phyloP scores from a whole-genome alignment of 1,139 yeast species.

The Meyerozyma guilliermondii region DNA sequence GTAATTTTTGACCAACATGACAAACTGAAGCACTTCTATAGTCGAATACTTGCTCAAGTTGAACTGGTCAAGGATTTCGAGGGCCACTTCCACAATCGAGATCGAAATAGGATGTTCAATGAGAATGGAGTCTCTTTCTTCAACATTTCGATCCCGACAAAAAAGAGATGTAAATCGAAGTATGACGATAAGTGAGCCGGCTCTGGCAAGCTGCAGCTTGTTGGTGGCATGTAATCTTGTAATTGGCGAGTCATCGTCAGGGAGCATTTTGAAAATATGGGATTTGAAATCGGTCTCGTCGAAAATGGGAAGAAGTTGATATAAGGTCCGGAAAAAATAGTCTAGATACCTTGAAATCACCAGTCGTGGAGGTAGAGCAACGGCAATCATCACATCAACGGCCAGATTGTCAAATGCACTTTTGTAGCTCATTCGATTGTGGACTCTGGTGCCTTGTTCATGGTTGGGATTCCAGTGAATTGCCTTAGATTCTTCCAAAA shows the following conservation, averaged over 20 bases:
- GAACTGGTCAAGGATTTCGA: background rate
- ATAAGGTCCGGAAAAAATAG: background rate
- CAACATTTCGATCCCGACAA: background rate
- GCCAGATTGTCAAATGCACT: background rate
- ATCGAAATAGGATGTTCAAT: background rate
- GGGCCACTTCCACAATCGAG: background rate
- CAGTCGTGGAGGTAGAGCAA: background rate
- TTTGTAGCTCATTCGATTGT: background rate
- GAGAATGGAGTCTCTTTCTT: background rate
- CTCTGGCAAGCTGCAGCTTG: background rate
- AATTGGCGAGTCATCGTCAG: background rate
- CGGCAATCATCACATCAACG: background rate
- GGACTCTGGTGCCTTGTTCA: background rate
- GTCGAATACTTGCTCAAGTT: background rate
- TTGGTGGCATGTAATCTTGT: background rate
- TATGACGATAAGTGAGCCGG: background rate
- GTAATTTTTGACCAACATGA: background rate
- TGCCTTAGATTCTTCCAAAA: background rate
- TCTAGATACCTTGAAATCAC: background rate
- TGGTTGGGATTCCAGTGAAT: background rate
- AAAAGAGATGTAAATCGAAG: background rate
- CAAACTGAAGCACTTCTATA: background rate
- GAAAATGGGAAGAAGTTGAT: background rate
- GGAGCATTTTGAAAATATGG: background rate
- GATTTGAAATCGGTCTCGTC: background rate